A percentile compares a stretch with the other conserved stretches of the same genome.
phyloP scores from a whole-genome alignment of 2,329 filamentous ascomycete species.

The Verticillium dahliae region DNA sequence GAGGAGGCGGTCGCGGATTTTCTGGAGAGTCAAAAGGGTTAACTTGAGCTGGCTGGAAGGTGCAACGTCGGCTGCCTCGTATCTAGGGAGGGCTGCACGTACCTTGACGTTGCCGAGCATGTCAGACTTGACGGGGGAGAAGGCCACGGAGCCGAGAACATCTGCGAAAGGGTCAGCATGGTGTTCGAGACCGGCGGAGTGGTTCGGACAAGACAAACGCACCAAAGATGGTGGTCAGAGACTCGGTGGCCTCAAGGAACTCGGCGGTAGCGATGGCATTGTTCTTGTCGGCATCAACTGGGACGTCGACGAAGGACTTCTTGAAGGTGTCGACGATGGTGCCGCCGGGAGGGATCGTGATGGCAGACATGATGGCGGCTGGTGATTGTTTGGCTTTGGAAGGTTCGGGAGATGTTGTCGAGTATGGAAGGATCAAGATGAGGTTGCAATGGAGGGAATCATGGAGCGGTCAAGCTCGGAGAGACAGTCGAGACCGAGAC shows the following conservation, averaged over 20 bases:
- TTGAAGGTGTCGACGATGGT: slow-evolving; percentile 85
- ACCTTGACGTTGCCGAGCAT: slow-evolving; percentile 90
- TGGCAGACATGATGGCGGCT: slow-evolving; percentile 42
- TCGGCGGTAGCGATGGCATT: slow-evolving; percentile 76
- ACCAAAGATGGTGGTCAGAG: slow-evolving; percentile 84
- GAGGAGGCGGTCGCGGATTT: slow-evolving; percentile 78
- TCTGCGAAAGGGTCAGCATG: slow-evolving; percentile 31
- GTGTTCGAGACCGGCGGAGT: background rate
- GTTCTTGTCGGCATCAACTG: slow-evolving; percentile 64
- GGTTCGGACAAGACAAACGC: slow-evolving; percentile 5
- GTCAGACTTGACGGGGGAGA: slow-evolving; percentile 86
- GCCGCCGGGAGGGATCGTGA: slow-evolving; percentile 51
- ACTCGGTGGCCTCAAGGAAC: slow-evolving; percentile 88
- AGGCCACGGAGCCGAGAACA: slow-evolving; percentile 64
- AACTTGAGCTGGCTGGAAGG: background rate
- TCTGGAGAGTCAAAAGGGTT: slow-evolving; percentile 44
- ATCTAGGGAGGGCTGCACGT: slow-evolving; percentile 12
- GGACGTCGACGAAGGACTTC: slow-evolving; percentile 77
- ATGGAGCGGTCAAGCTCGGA: slow-evolving; percentile 3
- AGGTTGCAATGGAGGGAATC: background rate
- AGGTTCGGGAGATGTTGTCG: background rate
- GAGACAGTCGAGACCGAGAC: background rate
- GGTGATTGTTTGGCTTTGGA: slow-evolving; percentile 4
- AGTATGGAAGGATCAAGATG: background rate
- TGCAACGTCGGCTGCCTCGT: background rate